Percentiles rank a stretch among this genome's conserved stretches.
These are phyloP conservation scores for Maudiozyma humilis DNA, from an alignment of 1,139 yeast genomes.

Conservation along the genomic window DNA sequence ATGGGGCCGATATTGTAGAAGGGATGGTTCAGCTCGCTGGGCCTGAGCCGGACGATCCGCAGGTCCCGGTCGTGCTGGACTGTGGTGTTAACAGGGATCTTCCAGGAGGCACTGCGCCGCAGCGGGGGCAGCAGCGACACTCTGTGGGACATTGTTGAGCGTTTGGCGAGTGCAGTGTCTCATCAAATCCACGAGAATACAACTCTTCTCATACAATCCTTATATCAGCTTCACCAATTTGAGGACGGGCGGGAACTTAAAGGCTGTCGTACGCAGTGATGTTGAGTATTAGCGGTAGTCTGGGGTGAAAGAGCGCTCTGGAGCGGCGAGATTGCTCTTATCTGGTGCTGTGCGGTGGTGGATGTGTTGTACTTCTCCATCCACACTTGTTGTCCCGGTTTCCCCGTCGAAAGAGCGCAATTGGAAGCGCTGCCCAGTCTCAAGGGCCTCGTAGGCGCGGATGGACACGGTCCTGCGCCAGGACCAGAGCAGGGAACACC, in stretches of 20 bases:
- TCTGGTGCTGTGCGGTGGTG: too few relatives aligned
- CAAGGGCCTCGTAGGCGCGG: slow-evolving; percentile 30
- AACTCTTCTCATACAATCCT: neutral
- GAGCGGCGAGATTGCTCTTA: neutral
- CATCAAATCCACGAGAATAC: neutral
- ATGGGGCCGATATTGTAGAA: slow-evolving; percentile 19
- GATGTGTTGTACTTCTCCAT: too few relatives aligned
- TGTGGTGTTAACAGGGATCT: slow-evolving; percentile 1
- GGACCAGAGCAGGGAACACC: slow-evolving; percentile 22
- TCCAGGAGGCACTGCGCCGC: neutral
- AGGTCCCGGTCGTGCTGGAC: neutral
- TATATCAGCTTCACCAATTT: too few relatives aligned
- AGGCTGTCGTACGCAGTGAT: neutral
- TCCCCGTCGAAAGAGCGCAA: neutral
- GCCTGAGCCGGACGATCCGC: neutral
- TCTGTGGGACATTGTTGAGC: neutral
- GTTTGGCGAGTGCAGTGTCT: too few relatives aligned
- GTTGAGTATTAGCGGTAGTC: neutral
- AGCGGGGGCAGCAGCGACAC: neutral
- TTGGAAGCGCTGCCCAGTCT: slow-evolving; percentile 1
- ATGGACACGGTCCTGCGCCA: slow-evolving; percentile 47
- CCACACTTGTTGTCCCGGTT: too few relatives aligned
- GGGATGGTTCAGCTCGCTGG: slow-evolving; percentile 18
- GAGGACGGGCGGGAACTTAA: too few relatives aligned
- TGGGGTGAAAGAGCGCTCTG: neutral